These are phyloP conservation scores for Lactuca sativa DNA, from an alignment of 129 eudicot genomes.

Conservation along the genomic window DNA sequence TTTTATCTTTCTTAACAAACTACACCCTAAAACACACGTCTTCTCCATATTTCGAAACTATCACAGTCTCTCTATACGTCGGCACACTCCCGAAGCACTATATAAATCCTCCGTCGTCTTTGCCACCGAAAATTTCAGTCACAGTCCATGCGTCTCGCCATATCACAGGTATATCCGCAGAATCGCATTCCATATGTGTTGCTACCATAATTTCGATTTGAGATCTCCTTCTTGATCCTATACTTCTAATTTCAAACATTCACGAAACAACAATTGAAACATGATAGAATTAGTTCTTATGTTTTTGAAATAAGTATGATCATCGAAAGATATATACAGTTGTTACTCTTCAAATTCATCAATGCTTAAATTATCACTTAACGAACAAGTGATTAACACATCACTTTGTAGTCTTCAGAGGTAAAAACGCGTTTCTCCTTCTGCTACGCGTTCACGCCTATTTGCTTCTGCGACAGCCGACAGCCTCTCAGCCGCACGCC, in stretches of 20 bases:
- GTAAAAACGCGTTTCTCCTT: background rate
- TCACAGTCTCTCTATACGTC: background rate
- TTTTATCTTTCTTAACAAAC: background rate
- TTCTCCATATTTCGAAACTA: background rate
- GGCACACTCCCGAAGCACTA: conserved; percentile 3
- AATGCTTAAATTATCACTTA: background rate
- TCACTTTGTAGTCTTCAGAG: background rate
- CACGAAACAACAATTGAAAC: conserved; percentile 9
- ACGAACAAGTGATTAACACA: background rate
- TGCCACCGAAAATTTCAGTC: conserved; percentile 9
- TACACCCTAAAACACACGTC: conserved; percentile 18
- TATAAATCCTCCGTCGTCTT: background rate
- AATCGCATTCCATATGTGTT: conserved; percentile 9
- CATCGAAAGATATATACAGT: background rate
- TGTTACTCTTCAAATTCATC: background rate
- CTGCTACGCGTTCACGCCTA: background rate
- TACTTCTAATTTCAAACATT: background rate
- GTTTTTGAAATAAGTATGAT: background rate
- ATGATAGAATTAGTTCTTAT: conserved; percentile 5
- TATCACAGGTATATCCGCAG: conserved; percentile 2
- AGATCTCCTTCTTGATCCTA: conserved; percentile 9
- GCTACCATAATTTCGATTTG: conserved; percentile 6
- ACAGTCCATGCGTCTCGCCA: background rate
- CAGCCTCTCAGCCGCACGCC: background rate
- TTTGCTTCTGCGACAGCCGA: background rate